Percentiles rank a stretch among this genome's conserved stretches.
phyloP scores from a whole-genome alignment of 1,284 basidiomycete genomes.

The Athelia psychrophila region DNA sequence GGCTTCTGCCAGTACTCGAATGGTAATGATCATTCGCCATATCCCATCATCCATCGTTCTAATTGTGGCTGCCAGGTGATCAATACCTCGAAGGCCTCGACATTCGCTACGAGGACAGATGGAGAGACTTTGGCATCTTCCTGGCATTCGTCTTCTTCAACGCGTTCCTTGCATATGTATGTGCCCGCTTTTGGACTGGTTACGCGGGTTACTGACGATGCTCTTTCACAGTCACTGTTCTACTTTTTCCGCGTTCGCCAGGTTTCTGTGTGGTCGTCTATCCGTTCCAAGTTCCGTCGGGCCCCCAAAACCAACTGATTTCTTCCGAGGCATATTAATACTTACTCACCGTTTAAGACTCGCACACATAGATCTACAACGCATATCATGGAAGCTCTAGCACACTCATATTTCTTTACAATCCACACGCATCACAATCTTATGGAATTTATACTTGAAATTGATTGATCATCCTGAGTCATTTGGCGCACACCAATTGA shows the following conservation, averaged over 20 bases:
- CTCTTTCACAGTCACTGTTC: not conserved
- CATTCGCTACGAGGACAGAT: not conserved
- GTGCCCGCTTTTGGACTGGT: not conserved
- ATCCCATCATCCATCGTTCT: not conserved
- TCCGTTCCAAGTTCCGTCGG: not conserved
- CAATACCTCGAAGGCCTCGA: not conserved
- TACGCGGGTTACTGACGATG: not conserved
- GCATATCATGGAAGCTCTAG: too few species aligned
- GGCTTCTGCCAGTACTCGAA: not conserved
- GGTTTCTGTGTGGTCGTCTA: not conserved
- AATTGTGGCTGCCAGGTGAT: not conserved
- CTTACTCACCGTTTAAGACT: too few species aligned
- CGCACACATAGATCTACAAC: too few species aligned
- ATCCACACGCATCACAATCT: too few species aligned
- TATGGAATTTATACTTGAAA: too few species aligned
- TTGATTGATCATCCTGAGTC: too few species aligned
- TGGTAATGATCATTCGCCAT: not conserved
- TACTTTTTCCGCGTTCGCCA: not conserved
- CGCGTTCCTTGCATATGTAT: not conserved
- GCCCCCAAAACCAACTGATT: too few species aligned
- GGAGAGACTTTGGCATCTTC: not conserved
- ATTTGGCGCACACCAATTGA: too few species aligned
- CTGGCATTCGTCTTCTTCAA: not conserved
- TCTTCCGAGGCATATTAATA: too few species aligned
- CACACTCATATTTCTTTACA: too few species aligned